phyloP scores from a whole-genome alignment of 108 stramenopile species.

The Cyclotella choctawhatcheeana region DNA sequence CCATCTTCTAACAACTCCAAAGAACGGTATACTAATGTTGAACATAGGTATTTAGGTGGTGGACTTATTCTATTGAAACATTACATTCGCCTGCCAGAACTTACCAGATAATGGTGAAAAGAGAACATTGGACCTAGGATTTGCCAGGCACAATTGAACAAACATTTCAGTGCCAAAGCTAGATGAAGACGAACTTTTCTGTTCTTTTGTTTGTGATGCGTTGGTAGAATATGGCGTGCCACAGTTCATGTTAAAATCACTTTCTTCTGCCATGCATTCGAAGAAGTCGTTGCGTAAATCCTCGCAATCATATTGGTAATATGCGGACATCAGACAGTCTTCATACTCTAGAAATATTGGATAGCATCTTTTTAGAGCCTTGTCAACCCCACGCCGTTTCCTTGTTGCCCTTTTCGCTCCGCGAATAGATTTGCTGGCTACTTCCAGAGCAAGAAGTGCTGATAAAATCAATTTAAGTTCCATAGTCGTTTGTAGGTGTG shows the following conservation, averaged over 20 bases:
- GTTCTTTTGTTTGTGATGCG: not conserved
- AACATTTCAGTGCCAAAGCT: constrained; percentile 31
- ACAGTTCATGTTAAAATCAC: too few species aligned
- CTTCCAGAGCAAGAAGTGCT: not conserved
- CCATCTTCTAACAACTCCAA: constrained; percentile 28
- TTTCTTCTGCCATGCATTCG: not conserved
- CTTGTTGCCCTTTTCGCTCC: not conserved
- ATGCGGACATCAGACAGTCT: not conserved
- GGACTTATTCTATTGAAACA: too few species aligned
- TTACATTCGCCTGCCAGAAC: not conserved
- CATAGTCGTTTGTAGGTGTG: constrained; percentile 2
- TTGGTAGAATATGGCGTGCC: too few species aligned
- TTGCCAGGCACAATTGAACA: not conserved
- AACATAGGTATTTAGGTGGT: not conserved
- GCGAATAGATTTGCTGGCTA: not conserved
- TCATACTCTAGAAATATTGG: not conserved
- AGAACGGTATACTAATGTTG: constrained; percentile 11
- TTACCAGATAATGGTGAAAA: constrained; percentile 32
- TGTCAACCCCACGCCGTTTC: not conserved
- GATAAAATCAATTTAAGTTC: not conserved
- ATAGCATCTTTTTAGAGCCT: not conserved
- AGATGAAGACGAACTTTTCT: constrained; percentile 3
- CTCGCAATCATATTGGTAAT: not conserved
- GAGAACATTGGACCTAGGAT: constrained; percentile 24
- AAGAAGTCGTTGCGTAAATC: not conserved